Evolutionary conservation across 1,284 basidiomycete species (phyloP).

Genomic region (Peniophora sp.): DNA sequence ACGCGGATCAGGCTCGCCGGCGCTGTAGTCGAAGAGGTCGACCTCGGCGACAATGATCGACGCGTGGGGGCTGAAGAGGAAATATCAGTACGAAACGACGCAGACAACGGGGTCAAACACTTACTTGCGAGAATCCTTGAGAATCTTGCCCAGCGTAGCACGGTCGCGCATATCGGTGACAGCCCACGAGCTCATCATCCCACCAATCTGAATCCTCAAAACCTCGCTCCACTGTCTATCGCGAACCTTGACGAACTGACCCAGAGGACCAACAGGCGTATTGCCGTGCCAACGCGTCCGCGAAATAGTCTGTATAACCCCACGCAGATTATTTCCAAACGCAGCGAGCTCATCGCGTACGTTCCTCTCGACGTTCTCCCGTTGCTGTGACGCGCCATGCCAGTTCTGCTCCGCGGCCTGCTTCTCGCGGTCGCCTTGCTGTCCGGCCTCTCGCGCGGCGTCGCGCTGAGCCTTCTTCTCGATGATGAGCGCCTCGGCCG

Average conservation of each 20-base stretch:
- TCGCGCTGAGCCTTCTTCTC: constrained; percentile 19
- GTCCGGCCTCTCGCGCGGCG: constrained; percentile 7
- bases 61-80: constrained; percentile 23
- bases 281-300: constrained; percentile 56
- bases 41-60: constrained; percentile 58
- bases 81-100: constrained; percentile 4
- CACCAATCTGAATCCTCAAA: constrained; percentile 60
- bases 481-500: constrained; percentile 27
- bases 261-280: constrained; percentile 83
- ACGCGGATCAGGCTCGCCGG: constrained; percentile 53
- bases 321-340: constrained; percentile 59
- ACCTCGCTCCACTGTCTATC: constrained; percentile 65
- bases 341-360: constrained; percentile 50
- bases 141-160: constrained; percentile 48
- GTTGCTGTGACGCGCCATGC: constrained; percentile 34
- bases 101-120: constrained; percentile 15
- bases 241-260: constrained; percentile 68
- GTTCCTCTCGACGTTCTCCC: constrained; percentile 35
- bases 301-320: constrained; percentile 53
- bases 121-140: constrained; percentile 52
- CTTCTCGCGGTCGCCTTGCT: constrained; percentile 23
- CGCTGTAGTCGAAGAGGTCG: constrained; percentile 73
- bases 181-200: constrained; percentile 65
- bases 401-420: constrained; percentile 30
- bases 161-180: constrained; percentile 73